phyloP scores from a whole-genome alignment of 2,329 filamentous ascomycete genomes.

The Microcyclospora tardicrescens region DNA sequence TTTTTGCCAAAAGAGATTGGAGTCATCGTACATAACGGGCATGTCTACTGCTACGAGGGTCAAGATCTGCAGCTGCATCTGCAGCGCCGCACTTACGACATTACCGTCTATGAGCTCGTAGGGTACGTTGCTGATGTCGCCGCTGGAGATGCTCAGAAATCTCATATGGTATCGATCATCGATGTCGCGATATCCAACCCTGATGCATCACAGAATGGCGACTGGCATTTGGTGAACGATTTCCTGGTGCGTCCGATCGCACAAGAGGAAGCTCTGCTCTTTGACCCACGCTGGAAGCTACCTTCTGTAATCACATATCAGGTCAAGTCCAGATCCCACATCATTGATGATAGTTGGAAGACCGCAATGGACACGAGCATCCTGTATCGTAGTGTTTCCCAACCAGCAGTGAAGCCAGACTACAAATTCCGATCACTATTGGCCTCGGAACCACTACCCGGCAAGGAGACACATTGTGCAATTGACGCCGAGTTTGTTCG shows the following conservation, averaged over 20 bases:
- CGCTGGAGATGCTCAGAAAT: conserved; percentile 68
- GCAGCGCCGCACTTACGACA: conserved; percentile 64
- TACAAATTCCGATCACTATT: conserved; percentile 18
- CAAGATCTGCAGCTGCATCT: conserved; percentile 73
- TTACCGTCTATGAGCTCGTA: conserved; percentile 81
- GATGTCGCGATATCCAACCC: conserved; percentile 61
- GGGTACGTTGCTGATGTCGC: conserved; percentile 86
- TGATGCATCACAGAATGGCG: conserved; percentile 46
- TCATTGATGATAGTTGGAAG: conserved; percentile 78
- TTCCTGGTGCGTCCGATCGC: conserved; percentile 76
- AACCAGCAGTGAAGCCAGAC: conserved; percentile 20
- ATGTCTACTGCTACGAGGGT: conserved; percentile 90
- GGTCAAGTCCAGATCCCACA: conserved; percentile 64
- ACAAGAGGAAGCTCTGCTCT: conserved; percentile 72
- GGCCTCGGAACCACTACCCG: conserved; percentile 41
- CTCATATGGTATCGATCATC: conserved; percentile 81
- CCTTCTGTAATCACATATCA: conserved; percentile 84
- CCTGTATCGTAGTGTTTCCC: conserved; percentile 60
- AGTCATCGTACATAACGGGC: conserved; percentile 77
- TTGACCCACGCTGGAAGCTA: conserved; percentile 84
- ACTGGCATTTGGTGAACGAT: conserved; percentile 97
- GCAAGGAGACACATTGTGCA: conserved; percentile 56
- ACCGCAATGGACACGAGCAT: conserved; percentile 69
- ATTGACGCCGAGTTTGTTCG: conserved; percentile 96
- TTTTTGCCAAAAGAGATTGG: conserved; percentile 94